Percentiles rank a stretch among this genome's conserved stretches.
Conservation (phyloP, 352 stramenopile genomes). For the Globisporangium perplexum region DNA sequence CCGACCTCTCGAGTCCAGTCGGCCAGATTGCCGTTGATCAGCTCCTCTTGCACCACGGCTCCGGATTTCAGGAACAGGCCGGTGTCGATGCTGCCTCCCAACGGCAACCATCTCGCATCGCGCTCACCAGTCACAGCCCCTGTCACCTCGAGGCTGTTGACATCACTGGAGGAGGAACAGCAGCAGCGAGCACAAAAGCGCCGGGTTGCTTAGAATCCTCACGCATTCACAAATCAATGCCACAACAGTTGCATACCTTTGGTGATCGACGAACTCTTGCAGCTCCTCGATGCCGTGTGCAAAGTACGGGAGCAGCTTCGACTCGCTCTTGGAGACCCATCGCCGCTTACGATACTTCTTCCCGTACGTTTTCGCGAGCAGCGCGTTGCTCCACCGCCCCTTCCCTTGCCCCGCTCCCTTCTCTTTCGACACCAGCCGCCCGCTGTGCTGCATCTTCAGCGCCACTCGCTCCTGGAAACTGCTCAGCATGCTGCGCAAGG, state of each 20-base stretch:
- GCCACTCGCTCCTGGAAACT: conserved; percentile 60
- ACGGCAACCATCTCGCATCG: conserved; percentile 2
- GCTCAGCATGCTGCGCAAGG: conserved; percentile 32
- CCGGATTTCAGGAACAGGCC: conserved; percentile 8
- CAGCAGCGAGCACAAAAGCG: background rate
- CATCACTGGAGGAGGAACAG: conserved; percentile 3
- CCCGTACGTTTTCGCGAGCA: conserved; percentile 52
- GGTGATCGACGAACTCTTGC: conserved; percentile 43
- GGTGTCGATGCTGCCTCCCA: conserved; percentile 4
- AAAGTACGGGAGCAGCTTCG: conserved; percentile 60
- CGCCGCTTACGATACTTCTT: conserved; percentile 51
- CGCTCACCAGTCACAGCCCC: background rate
- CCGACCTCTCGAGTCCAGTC: conserved; percentile 8
- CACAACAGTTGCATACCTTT: conserved; percentile 25
- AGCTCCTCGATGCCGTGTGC: conserved; percentile 56
- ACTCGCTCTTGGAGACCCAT: conserved; percentile 51
- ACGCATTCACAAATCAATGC: background rate
- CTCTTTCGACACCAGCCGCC: conserved; percentile 7
- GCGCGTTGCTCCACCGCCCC: conserved; percentile 37
- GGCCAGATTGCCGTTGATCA: conserved; percentile 6
- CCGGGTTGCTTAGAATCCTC: background rate
- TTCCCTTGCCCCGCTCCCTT: background rate
- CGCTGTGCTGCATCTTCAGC: conserved; percentile 58
- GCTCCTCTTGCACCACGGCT: conserved; percentile 9
- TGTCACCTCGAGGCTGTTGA: conserved; percentile 10